Percentiles rank a stretch among this genome's conserved stretches.
Conservation (phyloP, 1,284 basidiomycete species). For the Sporisorium iseilematis-ciliati region DNA sequence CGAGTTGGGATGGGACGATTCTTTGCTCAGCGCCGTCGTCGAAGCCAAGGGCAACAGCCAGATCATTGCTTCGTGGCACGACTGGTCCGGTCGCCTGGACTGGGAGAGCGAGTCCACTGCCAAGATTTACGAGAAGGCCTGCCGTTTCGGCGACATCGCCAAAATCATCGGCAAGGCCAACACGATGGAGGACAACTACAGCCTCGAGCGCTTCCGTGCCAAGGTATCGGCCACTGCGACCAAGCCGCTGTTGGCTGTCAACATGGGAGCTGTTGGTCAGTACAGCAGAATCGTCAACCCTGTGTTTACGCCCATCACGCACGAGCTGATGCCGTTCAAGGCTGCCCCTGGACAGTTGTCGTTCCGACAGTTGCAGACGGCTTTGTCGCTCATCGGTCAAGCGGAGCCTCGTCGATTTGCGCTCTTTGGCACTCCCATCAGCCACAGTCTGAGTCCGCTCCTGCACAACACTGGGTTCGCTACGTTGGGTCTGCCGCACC, state of each 20-base stretch:
- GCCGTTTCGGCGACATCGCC: conserved; percentile 80
- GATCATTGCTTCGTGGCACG: conserved; percentile 93
- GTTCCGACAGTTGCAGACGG: conserved; percentile 85
- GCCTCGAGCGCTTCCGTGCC: conserved; percentile 79
- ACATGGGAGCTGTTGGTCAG: conserved; percentile 90
- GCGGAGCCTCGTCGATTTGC: conserved; percentile 81
- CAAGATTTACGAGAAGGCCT: conserved; percentile 53
- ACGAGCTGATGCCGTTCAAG: conserved; percentile 80
- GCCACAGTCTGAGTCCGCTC: conserved; percentile 89
- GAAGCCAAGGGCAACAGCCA: conserved; percentile 79
- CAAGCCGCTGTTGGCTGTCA: conserved; percentile 87
- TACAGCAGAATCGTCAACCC: conserved; percentile 83
- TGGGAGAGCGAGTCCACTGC: conserved; percentile 82
- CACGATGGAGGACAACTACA: conserved; percentile 82
- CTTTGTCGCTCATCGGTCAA: conserved; percentile 83
- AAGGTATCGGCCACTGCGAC: conserved; percentile 71
- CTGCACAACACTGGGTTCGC: conserved; percentile 92
- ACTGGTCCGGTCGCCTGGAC: conserved; percentile 85
- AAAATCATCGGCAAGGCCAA: conserved; percentile 91
- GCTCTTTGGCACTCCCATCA: conserved; percentile 89
- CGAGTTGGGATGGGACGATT: conserved; percentile 82
- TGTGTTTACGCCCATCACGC: conserved; percentile 89
- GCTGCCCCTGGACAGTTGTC: conserved; percentile 94
- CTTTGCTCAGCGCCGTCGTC: conserved; percentile 76
- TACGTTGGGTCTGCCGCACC: conserved; percentile 80